Evolutionary conservation across 805 yeast genomes (phyloP).

Genomic region (Torulaspora gathmanii): DNA sequence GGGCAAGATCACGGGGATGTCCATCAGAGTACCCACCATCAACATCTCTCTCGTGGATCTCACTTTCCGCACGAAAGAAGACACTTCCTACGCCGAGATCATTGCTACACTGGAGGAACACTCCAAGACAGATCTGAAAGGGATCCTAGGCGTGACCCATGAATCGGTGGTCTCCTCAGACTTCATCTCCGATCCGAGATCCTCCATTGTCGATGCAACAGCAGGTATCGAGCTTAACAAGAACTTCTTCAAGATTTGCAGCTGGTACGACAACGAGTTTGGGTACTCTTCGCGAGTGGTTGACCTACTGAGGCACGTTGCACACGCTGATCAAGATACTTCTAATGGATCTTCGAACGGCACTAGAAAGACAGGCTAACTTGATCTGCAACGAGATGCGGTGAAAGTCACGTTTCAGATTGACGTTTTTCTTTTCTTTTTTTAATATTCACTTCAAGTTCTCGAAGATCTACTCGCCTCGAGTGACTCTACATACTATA

Average conservation of each 20-base stretch:
- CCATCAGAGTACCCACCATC: conserved; percentile 89
- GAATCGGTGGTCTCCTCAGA: conserved; percentile 90
- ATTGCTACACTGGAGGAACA: conserved; percentile 70
- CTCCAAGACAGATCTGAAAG: conserved; percentile 72
- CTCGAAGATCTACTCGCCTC: conserved; percentile 1
- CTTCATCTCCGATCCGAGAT: conserved; percentile 77
- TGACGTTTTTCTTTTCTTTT: background rate
- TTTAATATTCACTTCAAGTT: background rate
- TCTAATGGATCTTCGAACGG: background rate
- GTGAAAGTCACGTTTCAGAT: background rate
- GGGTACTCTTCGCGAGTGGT: conserved; percentile 97
- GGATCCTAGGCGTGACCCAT: conserved; percentile 84
- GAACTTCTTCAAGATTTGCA: conserved; percentile 82
- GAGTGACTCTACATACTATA: background rate
- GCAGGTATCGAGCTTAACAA: conserved; percentile 88
- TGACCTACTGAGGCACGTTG: conserved; percentile 79
- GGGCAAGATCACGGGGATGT: conserved; percentile 92
- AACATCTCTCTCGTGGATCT: conserved; percentile 92
- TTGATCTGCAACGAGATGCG: background rate
- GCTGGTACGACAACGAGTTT: conserved; percentile 95
- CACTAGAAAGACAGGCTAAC: background rate
- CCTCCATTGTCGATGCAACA: conserved; percentile 84
- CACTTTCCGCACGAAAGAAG: conserved; percentile 74
- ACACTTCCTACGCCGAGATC: conserved; percentile 79
- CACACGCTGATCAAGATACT: conserved; percentile 37